Base-by-base conservation (phyloP, 192 early-diverging fungal species). In the Funneliformis mosseae region DNA sequence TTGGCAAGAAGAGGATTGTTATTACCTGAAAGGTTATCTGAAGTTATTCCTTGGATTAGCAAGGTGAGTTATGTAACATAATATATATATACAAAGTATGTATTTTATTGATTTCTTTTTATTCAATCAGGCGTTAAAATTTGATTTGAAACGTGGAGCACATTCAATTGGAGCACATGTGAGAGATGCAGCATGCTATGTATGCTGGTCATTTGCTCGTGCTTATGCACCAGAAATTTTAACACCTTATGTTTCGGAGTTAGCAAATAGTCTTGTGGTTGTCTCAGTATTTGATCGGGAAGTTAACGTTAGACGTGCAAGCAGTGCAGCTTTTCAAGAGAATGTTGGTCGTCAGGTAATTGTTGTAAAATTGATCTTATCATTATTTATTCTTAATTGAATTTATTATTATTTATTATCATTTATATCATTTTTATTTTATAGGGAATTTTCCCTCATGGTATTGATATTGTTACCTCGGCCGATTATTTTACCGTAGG, bases 251-350 rank as follows among this genome's bases (percentile, higher is more conserved):
- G 89, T 93, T 16, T 41, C 83, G 5, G 82, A 89, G 27, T 81
- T 98, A 78, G 93, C 96, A 1, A 90, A 89, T 25, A 88, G 86
- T n/a, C 83, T 99, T 18, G 90, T 97, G 25, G 91, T 92, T 0
- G 92, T 94, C 16, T 93, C 94, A 0, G 88, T 94, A 5, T 95
- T 95, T 85, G 98, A 99, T 86, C 93, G 98, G 14, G 98, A 99
- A 74, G 90, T 97, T 28, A 96, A 95, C 77, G 92, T 98, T 18
- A 91, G 98, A 18, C 87, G 98, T 28, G 98, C 98, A 7, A 95
- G 94, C 28, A 94, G 93, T 83, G 98, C 98, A 8, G 98, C 98
- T 7, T 98, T 97, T 83, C 98, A 99, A 84, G 98, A 99, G 79
- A 95, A 97, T 81, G 98, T 97, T 68, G 98, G 98, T 7, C 88